These are phyloP conservation scores for Inga laurina DNA, from an alignment of 306 rosid species.

Conservation along the genomic window DNA sequence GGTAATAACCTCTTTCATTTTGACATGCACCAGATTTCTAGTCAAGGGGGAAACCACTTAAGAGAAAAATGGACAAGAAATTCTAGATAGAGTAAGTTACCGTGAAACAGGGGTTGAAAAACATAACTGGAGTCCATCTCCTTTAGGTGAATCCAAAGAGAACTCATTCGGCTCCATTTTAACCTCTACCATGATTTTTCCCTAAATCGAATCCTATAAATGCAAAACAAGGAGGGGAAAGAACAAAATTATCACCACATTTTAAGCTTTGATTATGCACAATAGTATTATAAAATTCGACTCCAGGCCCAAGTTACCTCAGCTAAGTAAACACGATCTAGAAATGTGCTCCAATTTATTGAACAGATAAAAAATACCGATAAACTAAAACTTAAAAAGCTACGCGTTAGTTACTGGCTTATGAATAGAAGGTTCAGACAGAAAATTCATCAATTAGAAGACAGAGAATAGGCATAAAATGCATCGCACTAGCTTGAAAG, in stretches of 20 bases:
- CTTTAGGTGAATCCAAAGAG: slow-evolving; percentile 27
- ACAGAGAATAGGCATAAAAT: not conserved
- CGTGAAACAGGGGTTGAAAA: slow-evolving; percentile 32
- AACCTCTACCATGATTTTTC: slow-evolving; percentile 32
- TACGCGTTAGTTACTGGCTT: not conserved
- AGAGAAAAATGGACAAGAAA: not conserved
- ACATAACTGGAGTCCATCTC: slow-evolving; percentile 25
- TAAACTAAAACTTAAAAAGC: not conserved
- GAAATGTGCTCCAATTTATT: slow-evolving; percentile 7
- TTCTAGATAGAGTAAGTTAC: slow-evolving; percentile 20
- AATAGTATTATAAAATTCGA: not conserved
- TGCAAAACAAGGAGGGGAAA: not conserved
- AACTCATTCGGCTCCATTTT: slow-evolving; percentile 34
- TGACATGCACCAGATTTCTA: not conserved
- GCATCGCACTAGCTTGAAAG: not conserved
- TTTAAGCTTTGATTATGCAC: not conserved
- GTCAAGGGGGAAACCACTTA: not conserved
- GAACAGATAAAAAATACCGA: not conserved
- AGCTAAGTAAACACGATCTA: not conserved
- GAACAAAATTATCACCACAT: slow-evolving; percentile 1
- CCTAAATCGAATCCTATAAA: slow-evolving; percentile 2
- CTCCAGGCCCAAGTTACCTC: not conserved
- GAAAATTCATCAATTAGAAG: not conserved
- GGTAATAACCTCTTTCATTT: not conserved
- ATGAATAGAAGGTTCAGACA: not conserved